These are phyloP conservation scores for Metschnikowia noctiluminum DNA, from an alignment of 805 yeast genomes.

Conservation along the genomic window DNA sequence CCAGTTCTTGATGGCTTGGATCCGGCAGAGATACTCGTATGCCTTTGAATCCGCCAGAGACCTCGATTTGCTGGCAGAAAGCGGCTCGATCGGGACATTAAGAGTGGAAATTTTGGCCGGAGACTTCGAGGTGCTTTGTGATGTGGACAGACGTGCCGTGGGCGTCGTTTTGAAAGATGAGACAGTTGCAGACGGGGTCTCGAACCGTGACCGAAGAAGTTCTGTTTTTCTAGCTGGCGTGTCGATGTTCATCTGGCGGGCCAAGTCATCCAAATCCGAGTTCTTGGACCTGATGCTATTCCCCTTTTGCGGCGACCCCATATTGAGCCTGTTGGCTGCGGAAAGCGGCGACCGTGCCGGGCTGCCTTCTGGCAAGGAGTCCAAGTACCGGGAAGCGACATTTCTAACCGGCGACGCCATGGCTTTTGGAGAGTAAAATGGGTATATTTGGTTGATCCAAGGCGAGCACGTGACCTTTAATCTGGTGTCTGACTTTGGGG, in stretches of 20 bases:
- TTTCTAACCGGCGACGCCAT: slow-evolving; percentile 24
- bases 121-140: slow-evolving; percentile 1
- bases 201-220: slow-evolving; percentile 31
- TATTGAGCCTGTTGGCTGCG: slow-evolving; percentile 28
- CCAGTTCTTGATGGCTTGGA: slow-evolving; percentile 81
- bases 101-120: not conserved
- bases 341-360: slow-evolving; percentile 29
- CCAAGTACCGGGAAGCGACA: slow-evolving; percentile 35
- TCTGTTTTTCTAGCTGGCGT: slow-evolving; percentile 24
- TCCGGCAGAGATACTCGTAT: slow-evolving; percentile 77
- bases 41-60: slow-evolving; percentile 29
- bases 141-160: slow-evolving; percentile 11
- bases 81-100: slow-evolving; percentile 2
- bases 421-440: not conserved
- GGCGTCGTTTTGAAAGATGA: slow-evolving; percentile 38
- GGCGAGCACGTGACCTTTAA: not conserved
- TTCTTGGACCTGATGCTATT: slow-evolving; percentile 5
- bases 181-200: slow-evolving; percentile 41
- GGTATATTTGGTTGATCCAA: no score
- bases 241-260: slow-evolving; percentile 33
- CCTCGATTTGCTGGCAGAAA: not conserved
- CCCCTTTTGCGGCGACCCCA: slow-evolving; percentile 1
- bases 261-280: slow-evolving; percentile 39
- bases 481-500: not conserved
- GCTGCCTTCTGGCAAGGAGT: slow-evolving; percentile 27